These are phyloP conservation scores for Circinella umbellata DNA, from an alignment of 371 early-diverging fungal species.

Conservation along the genomic window DNA sequence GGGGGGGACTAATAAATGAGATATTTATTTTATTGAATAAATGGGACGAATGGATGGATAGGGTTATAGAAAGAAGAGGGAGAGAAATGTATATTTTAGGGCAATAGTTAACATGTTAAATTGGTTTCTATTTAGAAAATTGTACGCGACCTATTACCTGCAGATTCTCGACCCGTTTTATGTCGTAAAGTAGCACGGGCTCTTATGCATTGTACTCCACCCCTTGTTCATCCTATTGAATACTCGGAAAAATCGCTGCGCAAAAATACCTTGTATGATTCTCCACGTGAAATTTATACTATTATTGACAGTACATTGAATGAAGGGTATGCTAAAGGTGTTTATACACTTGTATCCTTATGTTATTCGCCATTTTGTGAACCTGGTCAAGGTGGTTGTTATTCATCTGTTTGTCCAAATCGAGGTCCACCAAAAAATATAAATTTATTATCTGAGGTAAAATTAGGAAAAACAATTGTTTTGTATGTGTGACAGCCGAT, in stretches of 20 bases:
- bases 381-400: conserved; percentile 43
- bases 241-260: conserved; percentile 48
- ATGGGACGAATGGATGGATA: too few species aligned
- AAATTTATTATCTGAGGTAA: neutral
- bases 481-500: too few species aligned
- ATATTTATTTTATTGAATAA: too few species aligned
- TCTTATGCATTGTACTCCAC: conserved; percentile 38
- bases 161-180: conserved; percentile 17
- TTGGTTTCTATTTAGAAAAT: conserved; percentile 28
- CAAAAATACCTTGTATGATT: conserved; percentile 43
- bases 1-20: neutral
- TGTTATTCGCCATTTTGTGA: conserved; percentile 44
- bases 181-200: conserved; percentile 40
- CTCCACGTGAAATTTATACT: conserved; percentile 42
- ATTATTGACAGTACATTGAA: conserved; percentile 35
- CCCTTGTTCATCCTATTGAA: conserved; percentile 38
- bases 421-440: conserved; percentile 4
- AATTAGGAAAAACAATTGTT: too few species aligned
- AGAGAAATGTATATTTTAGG: neutral
- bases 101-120: neutral
- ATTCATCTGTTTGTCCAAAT: conserved; percentile 49
- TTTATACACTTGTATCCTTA: conserved; percentile 41
- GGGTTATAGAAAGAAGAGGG: too few species aligned
- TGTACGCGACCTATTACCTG: conserved; percentile 34
- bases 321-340: conserved; percentile 31